Evolutionary conservation across 768 basidiomycete species (phyloP), one percentile per base, ranked within the genome.

Genomic region (Kwoniella heveanensis): DNA sequence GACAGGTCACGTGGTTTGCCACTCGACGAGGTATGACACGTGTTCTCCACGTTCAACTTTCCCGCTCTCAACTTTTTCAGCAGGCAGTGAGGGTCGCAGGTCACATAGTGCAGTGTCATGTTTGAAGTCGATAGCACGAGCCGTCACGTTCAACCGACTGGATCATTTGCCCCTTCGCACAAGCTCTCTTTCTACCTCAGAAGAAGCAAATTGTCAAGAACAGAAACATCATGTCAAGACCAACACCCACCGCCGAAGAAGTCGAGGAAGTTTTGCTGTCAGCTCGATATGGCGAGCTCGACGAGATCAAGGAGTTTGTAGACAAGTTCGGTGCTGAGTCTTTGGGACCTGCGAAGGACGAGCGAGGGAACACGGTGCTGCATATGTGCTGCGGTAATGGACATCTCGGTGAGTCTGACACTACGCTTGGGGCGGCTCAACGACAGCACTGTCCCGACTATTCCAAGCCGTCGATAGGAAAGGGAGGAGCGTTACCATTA

Each of bases 311-410:
- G 49, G 81, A 82, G 2, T 94, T 90, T 67, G 81, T 90, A 26
- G 78, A 83, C 22, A 81, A 82, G 37, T 88, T 86, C 76, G 87
- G 89, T 10, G 60, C 80, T 1, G 68, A 67, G 17, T 81, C 81
- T 5, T 61, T 84, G 0, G 79, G 80, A 39, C 74, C 78, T 37
- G 80, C 86, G 13, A 85, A 83, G 46, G 93, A 95, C 81, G 88
- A 88, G 47, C 85, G 89, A 74, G 88, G 85, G 39, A 96, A 92
- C 82, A 87, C 85, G 1, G 81, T 87, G 44, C 81, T 96, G 39
- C 93, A 96, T 78, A 95, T 95, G 92, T 83, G 85, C 15, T 87
- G 86, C 60, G 93, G 85, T 0, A 97, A 97, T 80, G 93, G 93
- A 0, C 93, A 96, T 83, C 70, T 82, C 81, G 91, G 93, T 94